phyloP scores from a whole-genome alignment of 2,329 filamentous ascomycete species.

The Capronia coronata region DNA sequence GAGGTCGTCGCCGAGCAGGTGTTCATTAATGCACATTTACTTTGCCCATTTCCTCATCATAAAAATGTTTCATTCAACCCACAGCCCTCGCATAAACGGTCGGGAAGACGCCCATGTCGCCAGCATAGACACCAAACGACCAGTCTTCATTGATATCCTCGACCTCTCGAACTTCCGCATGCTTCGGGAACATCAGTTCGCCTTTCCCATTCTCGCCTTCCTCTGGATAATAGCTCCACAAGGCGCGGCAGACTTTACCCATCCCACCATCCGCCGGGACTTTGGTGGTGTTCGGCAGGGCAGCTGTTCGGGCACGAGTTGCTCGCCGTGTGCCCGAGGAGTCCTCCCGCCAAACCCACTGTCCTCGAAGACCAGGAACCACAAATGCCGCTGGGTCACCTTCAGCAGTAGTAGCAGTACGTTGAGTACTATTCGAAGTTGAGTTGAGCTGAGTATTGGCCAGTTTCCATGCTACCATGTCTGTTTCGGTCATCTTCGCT shows the following conservation, averaged over 20 bases:
- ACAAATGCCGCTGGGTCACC: neutral
- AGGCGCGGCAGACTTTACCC: conserved; percentile 57
- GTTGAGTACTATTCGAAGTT: conserved; percentile 2
- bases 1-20: too few relatives aligned
- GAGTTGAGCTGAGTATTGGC: conserved; percentile 9
- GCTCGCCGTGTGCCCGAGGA: conserved; percentile 11
- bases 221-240: conserved; percentile 73
- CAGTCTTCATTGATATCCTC: conserved; percentile 88
- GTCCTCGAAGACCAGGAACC: conserved; percentile 11
- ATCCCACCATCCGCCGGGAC: conserved; percentile 73
- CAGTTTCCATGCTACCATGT: conserved; percentile 32
- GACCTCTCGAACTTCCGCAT: conserved; percentile 74
- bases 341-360: conserved; percentile 28
- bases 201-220: conserved; percentile 42
- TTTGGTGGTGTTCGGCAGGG: conserved; percentile 9
- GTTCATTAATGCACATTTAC: too few relatives aligned
- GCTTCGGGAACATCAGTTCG: conserved; percentile 75
- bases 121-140: conserved; percentile 82
- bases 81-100: conserved; percentile 64
- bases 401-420: neutral
- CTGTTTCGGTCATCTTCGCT: conserved; percentile 57
- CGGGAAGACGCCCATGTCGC: conserved; percentile 71
- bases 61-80: conserved; percentile 28
- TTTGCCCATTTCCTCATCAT: neutral
- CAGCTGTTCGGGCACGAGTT: conserved; percentile 13